Evolutionary conservation across 352 stramenopile genomes (phyloP), one percentile per base, ranked within the genome.

Genomic region (Albugo laibachii): DNA sequence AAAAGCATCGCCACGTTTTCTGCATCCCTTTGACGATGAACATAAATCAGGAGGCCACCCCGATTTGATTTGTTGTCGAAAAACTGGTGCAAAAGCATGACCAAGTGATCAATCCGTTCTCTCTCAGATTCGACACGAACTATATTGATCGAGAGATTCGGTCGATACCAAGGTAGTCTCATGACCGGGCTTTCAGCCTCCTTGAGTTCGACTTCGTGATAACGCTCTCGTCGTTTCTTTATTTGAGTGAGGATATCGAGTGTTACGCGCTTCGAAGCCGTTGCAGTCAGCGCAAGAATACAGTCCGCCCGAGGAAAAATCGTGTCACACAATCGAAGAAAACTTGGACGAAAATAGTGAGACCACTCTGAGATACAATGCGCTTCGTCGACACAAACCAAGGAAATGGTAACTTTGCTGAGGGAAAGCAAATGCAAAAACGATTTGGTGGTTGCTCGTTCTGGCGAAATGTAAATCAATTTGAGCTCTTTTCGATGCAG

Each of bases 361-460:
- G 77, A 93, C 92, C 92, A 97, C 54, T 97, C 82, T 11, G 80
- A 95, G 24, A 97, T 66, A 55, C 91, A 97, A 56, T 97, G 92
- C 4, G 86, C 87, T 69, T 97, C 92, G 50, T 97, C 92, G 13
- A 97, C 76, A 42, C 80, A 94, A 1, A 97, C 76, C 13, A 97
- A 70, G 18, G 69, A 78, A 16, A 89, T 45, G 2, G 69, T 60
- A 27, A 62, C 50, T 2, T 58, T 56, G 4, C 75, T 63, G 36
- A 69, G 53, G 1, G 47, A 47, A 14, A 89, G 46, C 14, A 91
- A 51, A n/a, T 62, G 43, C 48, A 82, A 69, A 51, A 96, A 93
- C 0, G 80, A 76, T 2, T 68, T 65, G 13, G 75, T 82, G 19
- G 92, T 58, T 0, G 92, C 73, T 15, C 83, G 75, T 53, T 97